Evolutionary conservation across 805 yeast species (phyloP), one percentile per base, ranked within the genome.

Genomic region (Saccharomycopsis lassenensis): DNA sequence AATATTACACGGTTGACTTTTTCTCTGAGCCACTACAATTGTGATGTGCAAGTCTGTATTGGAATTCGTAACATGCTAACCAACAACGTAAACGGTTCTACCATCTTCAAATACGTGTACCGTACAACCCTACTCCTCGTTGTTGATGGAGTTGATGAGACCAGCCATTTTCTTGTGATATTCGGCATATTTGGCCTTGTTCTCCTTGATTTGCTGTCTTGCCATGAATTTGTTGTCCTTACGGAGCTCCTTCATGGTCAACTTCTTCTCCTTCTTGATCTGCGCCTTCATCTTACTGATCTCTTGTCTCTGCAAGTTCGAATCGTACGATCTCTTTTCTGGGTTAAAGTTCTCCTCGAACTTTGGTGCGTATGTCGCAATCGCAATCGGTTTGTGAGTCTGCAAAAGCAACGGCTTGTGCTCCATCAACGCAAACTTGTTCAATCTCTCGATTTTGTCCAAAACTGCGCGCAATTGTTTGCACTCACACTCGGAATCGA

Each of bases 281-380:
- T 82, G 84, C 15, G 80, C 76, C 59, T 71, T 74, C 64, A 89
- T 71, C 67, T 91, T 91, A 55, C 68, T 69, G 48, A 83, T 60
- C 57, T 91, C 97, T 47, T 77, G 83, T 58, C 91, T 70, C 42
- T 79, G 76, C 48, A 76, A 68, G 55, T 87, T 81, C 35, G 80
- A 71, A 56, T 89, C 95, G 56, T 85, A 81, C 6, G 93, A 82
- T 62, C 83, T 87, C 72, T 77, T 83, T 54, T 85, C 95, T 39
- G 95, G 95, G 61, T 87, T 89, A 71, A 78, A 91, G 65, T 86
- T 85, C 52, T 85, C 97, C 60, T 89, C 96, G 55, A 80, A 91
- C 59, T 82, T 77, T 46, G 99, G 99, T 24, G 86, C 80, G 50
- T 70, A 71, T 2, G 94, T 71, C 27, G 86, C 77, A 51, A 91